A percentile compares a stretch with the other conserved stretches of the same genome.
phyloP scores from a whole-genome alignment of 2,329 filamentous ascomycete genomes.

The Scleromitrula shiraiana region DNA sequence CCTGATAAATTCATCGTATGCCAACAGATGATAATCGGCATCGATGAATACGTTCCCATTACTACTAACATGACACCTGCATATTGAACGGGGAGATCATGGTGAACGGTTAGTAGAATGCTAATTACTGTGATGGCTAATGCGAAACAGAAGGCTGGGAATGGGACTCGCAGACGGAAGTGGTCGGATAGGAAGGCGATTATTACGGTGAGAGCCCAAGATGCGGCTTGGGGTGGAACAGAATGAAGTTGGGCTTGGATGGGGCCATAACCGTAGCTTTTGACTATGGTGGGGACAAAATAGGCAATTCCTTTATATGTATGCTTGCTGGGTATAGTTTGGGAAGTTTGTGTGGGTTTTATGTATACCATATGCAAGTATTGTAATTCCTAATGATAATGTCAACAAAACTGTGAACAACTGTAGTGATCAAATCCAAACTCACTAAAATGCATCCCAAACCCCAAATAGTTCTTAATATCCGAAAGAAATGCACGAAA shows the following conservation, averaged over 20 bases:
- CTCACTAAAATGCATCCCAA: too few species aligned
- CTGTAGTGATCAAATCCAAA: too few species aligned
- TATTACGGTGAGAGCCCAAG: not conserved
- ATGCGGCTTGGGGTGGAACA: constrained; percentile 51
- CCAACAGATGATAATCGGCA: not conserved
- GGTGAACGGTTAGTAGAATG: not conserved
- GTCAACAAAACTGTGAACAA: too few species aligned
- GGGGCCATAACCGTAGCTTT: constrained; percentile 51
- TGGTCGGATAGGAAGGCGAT: not conserved
- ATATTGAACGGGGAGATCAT: not conserved
- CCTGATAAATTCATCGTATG: constrained; percentile 1
- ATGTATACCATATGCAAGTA: too few species aligned
- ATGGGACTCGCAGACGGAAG: not conserved
- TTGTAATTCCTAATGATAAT: too few species aligned
- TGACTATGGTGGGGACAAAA: constrained; percentile 64
- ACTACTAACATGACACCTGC: not conserved
- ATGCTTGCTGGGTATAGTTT: too few species aligned
- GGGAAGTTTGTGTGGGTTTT: too few species aligned
- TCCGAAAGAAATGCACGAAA: too few species aligned
- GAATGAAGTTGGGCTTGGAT: constrained; percentile 59
- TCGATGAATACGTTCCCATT: not conserved
- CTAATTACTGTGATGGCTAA: not conserved
- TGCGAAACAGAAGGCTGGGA: not conserved
- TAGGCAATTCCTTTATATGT: too few species aligned
- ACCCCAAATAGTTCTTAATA: too few species aligned